phyloP scores from a whole-genome alignment of 768 basidiomycete species.

The Megacollybia marginata region DNA sequence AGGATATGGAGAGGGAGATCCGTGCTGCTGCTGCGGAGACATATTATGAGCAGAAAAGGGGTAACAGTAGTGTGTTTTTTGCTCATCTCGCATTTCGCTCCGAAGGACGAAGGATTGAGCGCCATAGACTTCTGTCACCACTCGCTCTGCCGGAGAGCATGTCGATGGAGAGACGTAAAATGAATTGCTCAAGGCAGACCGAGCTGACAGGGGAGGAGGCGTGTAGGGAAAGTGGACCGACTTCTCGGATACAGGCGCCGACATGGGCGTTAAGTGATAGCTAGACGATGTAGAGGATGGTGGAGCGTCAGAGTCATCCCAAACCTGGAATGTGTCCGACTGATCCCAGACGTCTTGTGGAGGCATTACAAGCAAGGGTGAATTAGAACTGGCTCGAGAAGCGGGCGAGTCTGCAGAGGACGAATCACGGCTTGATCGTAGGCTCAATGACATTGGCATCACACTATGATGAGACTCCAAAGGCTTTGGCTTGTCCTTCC shows the following conservation, averaged over 20 bases:
- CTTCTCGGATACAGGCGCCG: conserved; percentile 41
- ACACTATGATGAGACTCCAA: conserved; percentile 21
- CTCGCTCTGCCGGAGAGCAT: conserved; percentile 47
- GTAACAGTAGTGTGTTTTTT: conserved; percentile 48
- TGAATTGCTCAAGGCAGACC: conserved; percentile 33
- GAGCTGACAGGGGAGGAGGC: conserved; percentile 29
- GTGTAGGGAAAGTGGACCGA: conserved; percentile 33
- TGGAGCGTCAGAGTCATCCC: conserved; percentile 24
- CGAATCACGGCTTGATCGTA: conserved; percentile 34
- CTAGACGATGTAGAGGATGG: conserved; percentile 31
- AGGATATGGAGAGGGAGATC: conserved; percentile 40
- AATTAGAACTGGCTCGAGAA: conserved; percentile 54
- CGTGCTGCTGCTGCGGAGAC: conserved; percentile 37
- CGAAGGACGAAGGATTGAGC: conserved; percentile 37
- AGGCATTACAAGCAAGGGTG: conserved; percentile 50
- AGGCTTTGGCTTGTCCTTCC: conserved; percentile 70
- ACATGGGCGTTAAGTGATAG: conserved; percentile 39
- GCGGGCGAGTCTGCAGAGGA: conserved; percentile 37
- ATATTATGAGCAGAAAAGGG: conserved; percentile 9
- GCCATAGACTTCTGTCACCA: conserved; percentile 38
- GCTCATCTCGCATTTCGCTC: conserved; percentile 39
- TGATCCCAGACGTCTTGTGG: conserved; percentile 50
- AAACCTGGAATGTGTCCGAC: conserved; percentile 21
- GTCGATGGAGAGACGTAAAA: conserved; percentile 30
- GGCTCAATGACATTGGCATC: conserved; percentile 9